Evolutionary conservation across 2,329 filamentous ascomycete genomes (phyloP), one percentile per base, ranked within the genome.

Genomic region (Aphanoascus verrucosus): DNA sequence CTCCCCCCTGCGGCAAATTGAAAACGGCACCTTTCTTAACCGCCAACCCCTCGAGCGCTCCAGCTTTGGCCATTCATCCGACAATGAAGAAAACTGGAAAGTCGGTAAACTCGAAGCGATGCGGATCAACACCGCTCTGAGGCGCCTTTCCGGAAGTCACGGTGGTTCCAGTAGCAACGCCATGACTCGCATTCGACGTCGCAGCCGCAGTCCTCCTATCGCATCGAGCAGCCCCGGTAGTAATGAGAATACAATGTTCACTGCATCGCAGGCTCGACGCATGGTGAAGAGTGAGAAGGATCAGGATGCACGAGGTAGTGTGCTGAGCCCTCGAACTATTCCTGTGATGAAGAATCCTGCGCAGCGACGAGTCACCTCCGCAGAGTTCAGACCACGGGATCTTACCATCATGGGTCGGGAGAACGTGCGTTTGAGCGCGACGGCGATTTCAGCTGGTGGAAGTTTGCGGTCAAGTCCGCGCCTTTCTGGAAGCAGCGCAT

Each of bases 251-350:
- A 70, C 72, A 6, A 73, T 83, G 66, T 85, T 85, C 66, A 83
- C 80, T 0, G 80, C 82, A 20, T 76, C 78, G 52, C 82, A 84
- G 57, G 82, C 83, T 23, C 74, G 83, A 42, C 74, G 83, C 12
- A 84, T 86, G 80, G 78, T 82, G 38, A 81, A 78, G 63, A 77
- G 74, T 46, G 77, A 82, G 32, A 80, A 79, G 59, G 78, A 79
- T 41, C 72, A 74, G 47, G 76, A 78, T 15, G 73, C 71, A 61
- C 77, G 77, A 56, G 69, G 69, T 38, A 79, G 75, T 54, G 80
- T 85, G 12, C 68, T 85, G 48, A 82, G 80, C 59, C 83, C 83
- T 28, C 73, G 81, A 34, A 75, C 74, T 28, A 72, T 79, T 15
- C 77, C 81, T 1, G 74, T 84, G 28, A 74, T 77, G 61, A 85